Evolutionary conservation across 2,329 filamentous ascomycete genomes (phyloP).

Genomic region (Diaporthe nobilis): DNA sequence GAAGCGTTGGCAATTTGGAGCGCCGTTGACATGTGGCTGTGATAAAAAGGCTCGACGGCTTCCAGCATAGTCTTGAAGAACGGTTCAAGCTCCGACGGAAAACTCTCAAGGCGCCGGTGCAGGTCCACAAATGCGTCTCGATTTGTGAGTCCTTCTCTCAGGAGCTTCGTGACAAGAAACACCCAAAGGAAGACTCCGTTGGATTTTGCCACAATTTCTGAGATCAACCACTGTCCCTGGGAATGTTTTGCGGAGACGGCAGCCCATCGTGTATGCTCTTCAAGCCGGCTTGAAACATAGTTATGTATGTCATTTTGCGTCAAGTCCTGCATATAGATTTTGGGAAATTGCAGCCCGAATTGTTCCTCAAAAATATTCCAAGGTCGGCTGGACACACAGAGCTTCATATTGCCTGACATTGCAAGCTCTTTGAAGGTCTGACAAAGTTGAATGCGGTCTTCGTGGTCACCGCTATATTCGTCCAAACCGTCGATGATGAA

Average conservation of each 20-base stretch:
- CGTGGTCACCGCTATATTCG: slow-evolving; percentile 26
- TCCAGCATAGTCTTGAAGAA: slow-evolving; percentile 18
- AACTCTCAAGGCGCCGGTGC: background rate
- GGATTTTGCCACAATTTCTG: background rate
- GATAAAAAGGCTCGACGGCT: slow-evolving; percentile 16
- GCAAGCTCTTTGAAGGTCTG: background rate
- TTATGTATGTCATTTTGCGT: background rate
- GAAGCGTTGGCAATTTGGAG: background rate
- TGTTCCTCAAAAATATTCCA: slow-evolving; percentile 24
- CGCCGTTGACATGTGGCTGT: slow-evolving; percentile 10
- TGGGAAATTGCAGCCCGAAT: background rate
- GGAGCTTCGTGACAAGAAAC: slow-evolving; percentile 6
- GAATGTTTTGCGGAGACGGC: background rate
- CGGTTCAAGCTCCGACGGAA: slow-evolving; percentile 1
- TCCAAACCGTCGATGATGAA: slow-evolving; percentile 32
- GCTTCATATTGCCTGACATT: background rate
- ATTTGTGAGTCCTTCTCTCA: slow-evolving; percentile 17
- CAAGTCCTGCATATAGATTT: slow-evolving; percentile 9
- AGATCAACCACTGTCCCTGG: background rate
- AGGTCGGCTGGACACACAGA: slow-evolving; percentile 13
- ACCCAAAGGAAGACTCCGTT: slow-evolving; percentile 33
- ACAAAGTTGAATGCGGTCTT: slow-evolving; percentile 9
- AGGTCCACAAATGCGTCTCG: background rate
- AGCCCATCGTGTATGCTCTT: background rate
- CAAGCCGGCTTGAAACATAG: background rate